Conservation (phyloP, 2,329 filamentous ascomycete species). For the Cordyceps militaris region DNA sequence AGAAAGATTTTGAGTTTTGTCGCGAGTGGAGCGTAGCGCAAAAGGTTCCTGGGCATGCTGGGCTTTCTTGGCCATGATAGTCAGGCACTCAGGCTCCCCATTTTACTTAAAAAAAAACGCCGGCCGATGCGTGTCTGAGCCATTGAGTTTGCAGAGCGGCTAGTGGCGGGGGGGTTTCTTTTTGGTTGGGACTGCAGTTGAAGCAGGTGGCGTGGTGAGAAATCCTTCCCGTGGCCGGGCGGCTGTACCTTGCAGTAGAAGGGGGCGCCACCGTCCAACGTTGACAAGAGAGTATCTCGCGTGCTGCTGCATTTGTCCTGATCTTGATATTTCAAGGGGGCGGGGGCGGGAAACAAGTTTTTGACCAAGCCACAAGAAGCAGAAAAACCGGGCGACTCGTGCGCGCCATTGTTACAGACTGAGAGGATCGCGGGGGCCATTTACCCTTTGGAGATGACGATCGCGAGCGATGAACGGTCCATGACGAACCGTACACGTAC, state of each 20-base stretch:
- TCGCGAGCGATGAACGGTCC: slow-evolving; percentile 1
- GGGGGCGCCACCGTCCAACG: too few species aligned
- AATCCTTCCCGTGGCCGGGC: not conserved
- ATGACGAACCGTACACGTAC: not conserved
- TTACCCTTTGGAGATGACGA: not conserved
- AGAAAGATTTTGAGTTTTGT: not conserved
- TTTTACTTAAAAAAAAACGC: not conserved
- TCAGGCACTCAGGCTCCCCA: not conserved
- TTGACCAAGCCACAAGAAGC: not conserved
- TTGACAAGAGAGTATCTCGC: too few species aligned
- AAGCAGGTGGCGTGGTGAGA: not conserved
- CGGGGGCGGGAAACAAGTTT: not conserved
- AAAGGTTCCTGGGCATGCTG: not conserved
- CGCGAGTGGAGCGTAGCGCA: not conserved
- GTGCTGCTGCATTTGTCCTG: not conserved
- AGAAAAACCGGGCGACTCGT: not conserved
- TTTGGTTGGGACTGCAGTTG: too few species aligned
- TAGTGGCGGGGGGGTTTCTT: not conserved
- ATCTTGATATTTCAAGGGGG: not conserved
- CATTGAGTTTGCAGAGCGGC: not conserved
- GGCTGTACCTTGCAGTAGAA: not conserved
- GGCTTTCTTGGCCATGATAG: not conserved
- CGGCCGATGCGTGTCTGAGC: not conserved
- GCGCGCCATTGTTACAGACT: not conserved
- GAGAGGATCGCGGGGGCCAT: not conserved